A percentile compares a stretch with the other conserved stretches of the same genome.
These are phyloP conservation scores for Arthrobotrys entomopaga DNA, from an alignment of 2,329 filamentous ascomycete species.

Conservation along the genomic window DNA sequence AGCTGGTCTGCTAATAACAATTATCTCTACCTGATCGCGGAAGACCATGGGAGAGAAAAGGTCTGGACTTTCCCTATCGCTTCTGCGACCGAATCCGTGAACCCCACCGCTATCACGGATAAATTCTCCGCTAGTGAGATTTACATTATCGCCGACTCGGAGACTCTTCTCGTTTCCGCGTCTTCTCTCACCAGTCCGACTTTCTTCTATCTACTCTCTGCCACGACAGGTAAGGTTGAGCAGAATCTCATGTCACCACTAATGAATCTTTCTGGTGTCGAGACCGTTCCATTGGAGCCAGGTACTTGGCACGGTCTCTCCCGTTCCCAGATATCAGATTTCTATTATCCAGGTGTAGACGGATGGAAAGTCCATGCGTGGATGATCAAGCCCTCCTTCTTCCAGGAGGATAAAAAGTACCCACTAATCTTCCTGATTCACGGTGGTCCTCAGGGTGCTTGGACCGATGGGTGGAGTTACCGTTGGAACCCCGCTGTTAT, in stretches of 20 bases:
- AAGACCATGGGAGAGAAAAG: conserved; percentile 72
- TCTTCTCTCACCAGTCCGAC: conserved; percentile 78
- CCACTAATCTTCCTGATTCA: conserved; percentile 83
- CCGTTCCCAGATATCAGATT: conserved; percentile 70
- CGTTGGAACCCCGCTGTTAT: conserved; percentile 88
- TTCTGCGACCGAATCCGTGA: conserved; percentile 65
- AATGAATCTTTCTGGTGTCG: conserved; percentile 13
- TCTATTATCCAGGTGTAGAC: conserved; percentile 75
- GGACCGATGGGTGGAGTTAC: conserved; percentile 79
- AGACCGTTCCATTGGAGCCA: conserved; percentile 15
- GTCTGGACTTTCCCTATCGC: conserved; percentile 72
- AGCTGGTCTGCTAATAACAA: conserved; percentile 68
- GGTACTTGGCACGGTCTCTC: conserved; percentile 67
- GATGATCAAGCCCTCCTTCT: conserved; percentile 74
- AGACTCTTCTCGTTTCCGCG: conserved; percentile 72
- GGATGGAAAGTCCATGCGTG: conserved; percentile 75
- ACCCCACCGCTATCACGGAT: conserved; percentile 22
- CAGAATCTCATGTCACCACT: conserved; percentile 34
- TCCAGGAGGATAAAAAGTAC: conserved; percentile 77
- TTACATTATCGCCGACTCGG: conserved; percentile 60
- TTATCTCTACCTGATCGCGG: conserved; percentile 77
- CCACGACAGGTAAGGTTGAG: conserved; percentile 66
- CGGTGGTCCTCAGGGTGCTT: conserved; percentile 82
- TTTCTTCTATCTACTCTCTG: conserved; percentile 68
- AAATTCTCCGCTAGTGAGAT: conserved; percentile 42